Conservation (phyloP, 805 yeast genomes). For the Hyphopichia homilentoma region DNA sequence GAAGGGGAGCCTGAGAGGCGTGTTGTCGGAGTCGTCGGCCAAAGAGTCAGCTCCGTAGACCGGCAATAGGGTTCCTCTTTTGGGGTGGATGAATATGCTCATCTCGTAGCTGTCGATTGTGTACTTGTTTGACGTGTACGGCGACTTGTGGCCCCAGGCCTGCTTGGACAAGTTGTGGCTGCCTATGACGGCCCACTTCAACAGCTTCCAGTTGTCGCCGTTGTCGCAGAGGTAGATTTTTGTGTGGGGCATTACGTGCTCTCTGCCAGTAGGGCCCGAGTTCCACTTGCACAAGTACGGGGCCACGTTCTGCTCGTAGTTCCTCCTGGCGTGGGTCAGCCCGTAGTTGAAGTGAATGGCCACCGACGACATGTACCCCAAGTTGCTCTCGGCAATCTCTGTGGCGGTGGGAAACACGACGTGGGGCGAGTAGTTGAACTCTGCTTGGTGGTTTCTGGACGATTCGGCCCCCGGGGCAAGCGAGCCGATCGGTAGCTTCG, state of each 20-base stretch:
- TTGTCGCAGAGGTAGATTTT: constrained; percentile 60
- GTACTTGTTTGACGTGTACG: constrained; percentile 16
- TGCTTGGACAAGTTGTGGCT: constrained; percentile 72
- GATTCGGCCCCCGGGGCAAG: constrained; percentile 22
- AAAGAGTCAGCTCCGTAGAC: constrained; percentile 33
- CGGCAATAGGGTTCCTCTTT: constrained; percentile 47
- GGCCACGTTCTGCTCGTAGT: constrained; percentile 37
- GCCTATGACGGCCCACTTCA: constrained; percentile 70
- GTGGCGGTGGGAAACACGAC: constrained; percentile 44
- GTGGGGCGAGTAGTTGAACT: constrained; percentile 26
- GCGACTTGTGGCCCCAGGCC: constrained; percentile 67
- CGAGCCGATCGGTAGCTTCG: no score
- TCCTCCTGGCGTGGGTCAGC: constrained; percentile 22
- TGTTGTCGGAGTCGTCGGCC: constrained; percentile 6
- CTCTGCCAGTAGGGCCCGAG: constrained; percentile 24
- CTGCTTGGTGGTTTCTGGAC: constrained; percentile 16
- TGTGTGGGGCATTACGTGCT: constrained; percentile 56
- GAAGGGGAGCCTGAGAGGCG: constrained; percentile 52
- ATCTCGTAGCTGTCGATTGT: constrained; percentile 36
- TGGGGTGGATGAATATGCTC: constrained; percentile 26
- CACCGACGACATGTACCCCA: constrained; percentile 48
- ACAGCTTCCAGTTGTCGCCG: constrained; percentile 43
- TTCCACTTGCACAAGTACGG: constrained; percentile 48
- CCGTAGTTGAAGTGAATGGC: constrained; percentile 46
- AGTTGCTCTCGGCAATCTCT: constrained; percentile 34